Evolutionary conservation across 306 rosid genomes (phyloP), one percentile per base, ranked within the genome.

Genomic region (Quercus dentata): DNA sequence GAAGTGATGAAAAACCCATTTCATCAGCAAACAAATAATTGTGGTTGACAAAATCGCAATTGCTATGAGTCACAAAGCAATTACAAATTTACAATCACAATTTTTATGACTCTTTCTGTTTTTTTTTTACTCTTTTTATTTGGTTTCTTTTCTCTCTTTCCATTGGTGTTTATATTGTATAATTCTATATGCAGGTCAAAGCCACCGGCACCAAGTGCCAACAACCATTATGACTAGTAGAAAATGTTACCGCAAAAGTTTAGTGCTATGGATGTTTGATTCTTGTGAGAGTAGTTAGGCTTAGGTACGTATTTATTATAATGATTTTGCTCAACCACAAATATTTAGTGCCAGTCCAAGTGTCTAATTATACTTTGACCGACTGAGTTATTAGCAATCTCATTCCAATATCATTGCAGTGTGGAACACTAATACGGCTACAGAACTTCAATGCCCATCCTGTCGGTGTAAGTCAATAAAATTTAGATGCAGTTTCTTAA

Each of bases 351-450:
- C 56, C 80, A 35, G 56, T 68, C 68, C 59, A 68, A 11, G 7
- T 69, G 57, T 69, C 81, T 69, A 7, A 25, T 77, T 67, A 7
- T 77, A 6, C 80, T 65, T 68, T 69, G 41, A 56, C 72, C 56
- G 27, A 35, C 75, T 21, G 17, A 10, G 27, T 23, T 33, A 19
- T 0, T 49, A 19, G 72, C 15, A 35, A 35, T 19, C 4, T n/a
- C 27, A 19, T 18, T 19, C 17, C 51, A 19, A 9, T 35, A 33
- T 23, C 38, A 8, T 35, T 6, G 10, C 10, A 7, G 18, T 59
- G 7, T 23, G 18, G 25, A 23, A 23, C 31, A 59, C 33, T 59
- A 23, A 59, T 12, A 12, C 67, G 7, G 12, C 7, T 10, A 58
- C 15, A 18, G 9, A n/a, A 7, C 63, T n/a, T 57, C 28, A 20